Percentiles rank a stretch among this genome's conserved stretches.
Conservation (phyloP, 2,329 filamentous ascomycete genomes). For the Tolypocladium ovalisporum region DNA sequence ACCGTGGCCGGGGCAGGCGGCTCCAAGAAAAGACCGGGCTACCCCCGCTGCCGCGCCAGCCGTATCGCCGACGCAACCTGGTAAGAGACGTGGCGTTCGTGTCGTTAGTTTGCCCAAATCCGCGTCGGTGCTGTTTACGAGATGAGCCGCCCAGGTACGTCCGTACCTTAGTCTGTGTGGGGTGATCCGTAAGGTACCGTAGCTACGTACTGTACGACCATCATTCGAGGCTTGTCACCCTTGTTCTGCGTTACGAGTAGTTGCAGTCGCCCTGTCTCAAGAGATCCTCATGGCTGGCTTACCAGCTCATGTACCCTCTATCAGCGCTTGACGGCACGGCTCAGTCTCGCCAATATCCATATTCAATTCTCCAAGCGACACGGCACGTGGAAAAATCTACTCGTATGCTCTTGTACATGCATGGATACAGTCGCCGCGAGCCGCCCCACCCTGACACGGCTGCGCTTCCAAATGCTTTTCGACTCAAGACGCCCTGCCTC, state of each 20-base stretch:
- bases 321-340: too few relatives aligned
- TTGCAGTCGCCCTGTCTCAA: too few relatives aligned
- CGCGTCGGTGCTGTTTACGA: background rate
- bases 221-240: too few relatives aligned
- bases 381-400: background rate
- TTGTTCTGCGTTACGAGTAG: too few relatives aligned
- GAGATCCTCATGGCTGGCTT: too few relatives aligned
- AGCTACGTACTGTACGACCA: too few relatives aligned
- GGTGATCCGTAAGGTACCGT: too few relatives aligned
- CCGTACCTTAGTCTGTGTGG: too few relatives aligned
- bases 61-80: background rate
- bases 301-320: too few relatives aligned
- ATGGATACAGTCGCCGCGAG: background rate
- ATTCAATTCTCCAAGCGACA: background rate
- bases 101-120: background rate
- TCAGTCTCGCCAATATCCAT: background rate
- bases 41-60: too few relatives aligned
- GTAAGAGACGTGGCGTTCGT: background rate
- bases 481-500: background rate
- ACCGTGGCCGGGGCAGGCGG: background rate
- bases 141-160: too few relatives aligned
- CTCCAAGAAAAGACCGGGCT: too few relatives aligned
- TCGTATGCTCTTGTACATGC: background rate
- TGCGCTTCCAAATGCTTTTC: conserved; percentile 1
- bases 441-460: background rate